Conservation (phyloP, 345 rosid genomes). For the Sisymbrium irio region DNA sequence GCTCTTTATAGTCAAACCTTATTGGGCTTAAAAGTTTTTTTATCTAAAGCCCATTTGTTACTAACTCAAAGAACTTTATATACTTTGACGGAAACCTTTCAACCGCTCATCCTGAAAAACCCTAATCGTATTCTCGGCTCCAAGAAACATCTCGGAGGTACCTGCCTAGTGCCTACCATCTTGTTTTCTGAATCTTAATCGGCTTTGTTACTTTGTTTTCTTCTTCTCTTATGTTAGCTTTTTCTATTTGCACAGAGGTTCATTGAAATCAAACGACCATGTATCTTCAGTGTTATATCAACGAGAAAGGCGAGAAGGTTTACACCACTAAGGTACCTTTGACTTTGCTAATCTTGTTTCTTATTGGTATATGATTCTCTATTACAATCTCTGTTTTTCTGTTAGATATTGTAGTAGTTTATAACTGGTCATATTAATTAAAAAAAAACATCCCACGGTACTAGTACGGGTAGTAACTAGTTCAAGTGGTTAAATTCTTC, state of each 20-base stretch:
- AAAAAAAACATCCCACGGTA: background rate
- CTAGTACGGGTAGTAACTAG: background rate
- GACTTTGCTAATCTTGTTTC: background rate
- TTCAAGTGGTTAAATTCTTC: background rate
- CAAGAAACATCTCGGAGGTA: constrained; percentile 21
- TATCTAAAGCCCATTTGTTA: constrained; percentile 15
- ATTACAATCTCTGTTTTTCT: background rate
- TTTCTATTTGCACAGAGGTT: background rate
- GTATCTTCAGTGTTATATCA: constrained; percentile 81
- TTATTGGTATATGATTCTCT: background rate
- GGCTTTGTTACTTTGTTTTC: background rate
- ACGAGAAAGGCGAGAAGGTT: constrained; percentile 76
- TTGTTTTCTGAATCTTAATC: background rate
- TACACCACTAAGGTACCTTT: constrained; percentile 70
- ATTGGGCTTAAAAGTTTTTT: background rate
- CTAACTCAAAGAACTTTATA: background rate
- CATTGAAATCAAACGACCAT: constrained; percentile 23
- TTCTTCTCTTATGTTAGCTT: background rate
- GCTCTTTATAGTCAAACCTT: background rate
- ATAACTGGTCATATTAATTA: too few relatives aligned
- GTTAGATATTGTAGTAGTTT: background rate
- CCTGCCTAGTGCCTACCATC: too few relatives aligned
- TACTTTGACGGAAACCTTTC: background rate
- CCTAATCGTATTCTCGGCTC: constrained; percentile 25
- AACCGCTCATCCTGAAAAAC: background rate